Conservation (phyloP, 192 early-diverging fungal genomes). For the Spizellomyces sp. region DNA sequence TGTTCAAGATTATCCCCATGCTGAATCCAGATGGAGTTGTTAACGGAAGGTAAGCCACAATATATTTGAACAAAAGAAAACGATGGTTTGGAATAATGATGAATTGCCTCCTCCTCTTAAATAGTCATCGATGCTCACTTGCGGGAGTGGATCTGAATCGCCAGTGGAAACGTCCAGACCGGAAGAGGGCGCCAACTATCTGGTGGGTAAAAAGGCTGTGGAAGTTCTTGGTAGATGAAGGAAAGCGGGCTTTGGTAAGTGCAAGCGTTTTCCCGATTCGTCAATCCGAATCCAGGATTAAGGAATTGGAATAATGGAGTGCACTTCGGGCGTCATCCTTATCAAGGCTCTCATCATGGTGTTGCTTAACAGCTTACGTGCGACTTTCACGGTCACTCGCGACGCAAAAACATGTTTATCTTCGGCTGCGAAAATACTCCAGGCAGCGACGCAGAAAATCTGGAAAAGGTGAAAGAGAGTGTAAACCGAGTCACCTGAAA, state of each 20-base stretch:
- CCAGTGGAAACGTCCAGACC: conserved; percentile 47
- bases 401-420: conserved; percentile 55
- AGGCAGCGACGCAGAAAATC: conserved; percentile 31
- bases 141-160: conserved; percentile 58
- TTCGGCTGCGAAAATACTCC: conserved; percentile 53
- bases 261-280: background rate
- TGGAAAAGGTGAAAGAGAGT: conserved; percentile 36
- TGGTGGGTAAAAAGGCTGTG: conserved; percentile 52
- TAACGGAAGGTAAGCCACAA: conserved; percentile 28
- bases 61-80: too few species aligned
- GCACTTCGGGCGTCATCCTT: too few species aligned
- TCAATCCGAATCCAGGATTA: background rate
- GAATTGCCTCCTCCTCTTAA: too few species aligned
- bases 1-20: conserved; percentile 62
- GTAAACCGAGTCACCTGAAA: too few species aligned
- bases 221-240: conserved; percentile 1
- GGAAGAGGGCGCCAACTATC: conserved; percentile 39
- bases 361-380: too few species aligned
- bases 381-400: conserved; percentile 36
- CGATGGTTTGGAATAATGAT: too few species aligned
- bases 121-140: conserved; percentile 49
- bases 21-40: conserved; percentile 59
- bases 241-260: background rate
- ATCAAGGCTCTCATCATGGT: too few species aligned
- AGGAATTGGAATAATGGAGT: background rate